Base-by-base conservation (phyloP, 495 filamentous ascomycete genomes). In the Penicillium canariense region DNA sequence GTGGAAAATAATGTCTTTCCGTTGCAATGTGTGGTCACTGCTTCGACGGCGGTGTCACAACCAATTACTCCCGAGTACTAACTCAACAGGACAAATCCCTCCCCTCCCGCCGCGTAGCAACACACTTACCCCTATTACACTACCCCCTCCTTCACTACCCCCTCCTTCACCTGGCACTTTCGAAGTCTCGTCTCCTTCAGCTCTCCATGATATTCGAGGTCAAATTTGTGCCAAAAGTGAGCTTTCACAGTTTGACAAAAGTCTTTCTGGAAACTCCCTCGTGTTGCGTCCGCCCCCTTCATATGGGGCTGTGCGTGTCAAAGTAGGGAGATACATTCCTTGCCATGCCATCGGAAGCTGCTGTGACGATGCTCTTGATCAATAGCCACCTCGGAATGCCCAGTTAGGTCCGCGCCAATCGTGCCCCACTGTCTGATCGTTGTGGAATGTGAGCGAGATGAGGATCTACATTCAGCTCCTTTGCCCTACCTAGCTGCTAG, bases 151-250 rank as follows among this genome's bases (percentile, higher is more conserved):
- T 14, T n/a, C 43, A 45, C 48, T 17, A 20, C 27, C 18, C 52
- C 20, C 17, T n/a, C 31, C 31, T 23, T 27, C 20, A 22, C 28
- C 34, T 50, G 75, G 75, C 75, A 75, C 58, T 56, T 73, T 78
- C 75, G 75, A 78, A 78, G 75, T 73, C 75, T 78, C 66, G 71
- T 77, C 43, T 46, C 60, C 54, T 66, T 77, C 73, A 68, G 56
- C 54, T 47, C 57, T 59, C 63, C 59, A 76, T 76, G 75, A 72
- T 75, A 66, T 68, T 74, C 66, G 75, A 78, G 75, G 75, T 78
- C 75, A 78, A 53, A 75, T 65, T 64, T 48, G 53, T 78, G 70
- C 72, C 72, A 46, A 76, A 31, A 77, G 38, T 58, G 55, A 77
- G 50, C 54, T 50, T 56, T 58, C 53, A 59, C 59, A 62, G 61